phyloP scores from a whole-genome alignment of 192 early-diverging fungal species.

The Coemansia biformis region DNA sequence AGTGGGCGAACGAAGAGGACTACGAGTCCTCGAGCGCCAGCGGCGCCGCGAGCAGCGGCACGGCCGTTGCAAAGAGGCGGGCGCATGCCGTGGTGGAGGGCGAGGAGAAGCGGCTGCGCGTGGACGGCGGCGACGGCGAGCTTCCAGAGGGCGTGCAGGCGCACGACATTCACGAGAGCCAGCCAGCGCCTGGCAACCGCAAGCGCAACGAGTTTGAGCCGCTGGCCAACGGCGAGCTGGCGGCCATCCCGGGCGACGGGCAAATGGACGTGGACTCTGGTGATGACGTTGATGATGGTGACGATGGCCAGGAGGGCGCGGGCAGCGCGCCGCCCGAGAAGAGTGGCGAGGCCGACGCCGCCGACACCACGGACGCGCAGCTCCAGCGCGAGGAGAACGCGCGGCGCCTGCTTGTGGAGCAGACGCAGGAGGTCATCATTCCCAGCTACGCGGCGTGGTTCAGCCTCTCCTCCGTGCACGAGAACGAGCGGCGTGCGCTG shows the following conservation, averaged over 20 bases:
- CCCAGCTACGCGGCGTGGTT: slow-evolving; percentile 97
- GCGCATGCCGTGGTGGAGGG: slow-evolving; percentile 29
- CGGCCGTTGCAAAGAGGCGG: slow-evolving; percentile 29
- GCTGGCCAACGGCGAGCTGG: slow-evolving; percentile 32
- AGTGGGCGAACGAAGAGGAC: slow-evolving; percentile 86
- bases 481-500: slow-evolving; percentile 80
- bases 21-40: slow-evolving; percentile 54
- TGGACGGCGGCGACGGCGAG: slow-evolving; percentile 22
- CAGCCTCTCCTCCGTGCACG: slow-evolving; percentile 68
- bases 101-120: slow-evolving; percentile 30
- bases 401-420: slow-evolving; percentile 59
- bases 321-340: slow-evolving; percentile 37
- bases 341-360: neutral
- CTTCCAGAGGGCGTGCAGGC: slow-evolving; percentile 16
- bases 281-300: slow-evolving; percentile 10
- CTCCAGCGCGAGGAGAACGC: slow-evolving; percentile 61
- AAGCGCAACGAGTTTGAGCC: slow-evolving; percentile 40
- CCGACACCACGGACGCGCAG: slow-evolving; percentile 19
- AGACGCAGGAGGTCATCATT: slow-evolving; percentile 66
- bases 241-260: slow-evolving; percentile 15
- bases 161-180: slow-evolving; percentile 15
- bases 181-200: slow-evolving; percentile 6
- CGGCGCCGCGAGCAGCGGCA: slow-evolving; percentile 19
- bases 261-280: slow-evolving; percentile 23
- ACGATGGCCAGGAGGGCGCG: slow-evolving; percentile 9